Evolutionary conservation across 1,139 yeast species (phyloP), one percentile per base, ranked within the genome.

Genomic region (Magnusiomyces starmeri): DNA sequence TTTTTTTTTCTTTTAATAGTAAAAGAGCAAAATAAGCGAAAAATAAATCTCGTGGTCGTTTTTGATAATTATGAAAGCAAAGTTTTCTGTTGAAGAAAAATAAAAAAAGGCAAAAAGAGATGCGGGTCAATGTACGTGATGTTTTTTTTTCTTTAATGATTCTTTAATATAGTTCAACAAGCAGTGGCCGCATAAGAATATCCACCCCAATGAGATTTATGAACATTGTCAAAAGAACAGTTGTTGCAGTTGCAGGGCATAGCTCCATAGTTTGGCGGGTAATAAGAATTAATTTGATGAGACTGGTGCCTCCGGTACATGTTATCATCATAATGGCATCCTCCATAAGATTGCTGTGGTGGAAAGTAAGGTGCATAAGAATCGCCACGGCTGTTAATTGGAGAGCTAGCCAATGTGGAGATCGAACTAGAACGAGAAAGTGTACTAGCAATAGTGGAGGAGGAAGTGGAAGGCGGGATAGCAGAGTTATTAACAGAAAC

Each of bases 161-260:
- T 42, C 25, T n/a, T n/a, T n/a, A n/a, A n/a, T 16, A 18, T 34
- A 20, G 2, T 16, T 50, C 37, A 52, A 37, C 51, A 52, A 26
- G 53, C 55, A 26, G 53, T n/a, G n/a, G n/a, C 49, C 14, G 55
- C 53, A 18, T 52, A 50, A 22, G 49, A 43, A 34, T 50, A 50
- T 10, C 48, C 42, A 53, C 56, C 51, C 46, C 46, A 45, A 16
- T 48, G 40, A n/a, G 43, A 41, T 24, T 51, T 53, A n/a, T 50
- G 51, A 32, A 49, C 49, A 49, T 49, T 44, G 39, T 51, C 54
- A 42, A 49, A 51, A 10, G 52, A 48, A 29, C 56, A 53, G 42
- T 41, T 39, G 24, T 49, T 45, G 48, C 56, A 53, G 21, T 46
- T 35, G 42, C 56, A 53, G 20, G 44, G 40, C n/a, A 51, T 50